A percentile compares a stretch with the other conserved stretches of the same genome.
These are phyloP conservation scores for Talaromyces marneffei DNA, from an alignment of 2,329 filamentous ascomycete species.

Conservation along the genomic window DNA sequence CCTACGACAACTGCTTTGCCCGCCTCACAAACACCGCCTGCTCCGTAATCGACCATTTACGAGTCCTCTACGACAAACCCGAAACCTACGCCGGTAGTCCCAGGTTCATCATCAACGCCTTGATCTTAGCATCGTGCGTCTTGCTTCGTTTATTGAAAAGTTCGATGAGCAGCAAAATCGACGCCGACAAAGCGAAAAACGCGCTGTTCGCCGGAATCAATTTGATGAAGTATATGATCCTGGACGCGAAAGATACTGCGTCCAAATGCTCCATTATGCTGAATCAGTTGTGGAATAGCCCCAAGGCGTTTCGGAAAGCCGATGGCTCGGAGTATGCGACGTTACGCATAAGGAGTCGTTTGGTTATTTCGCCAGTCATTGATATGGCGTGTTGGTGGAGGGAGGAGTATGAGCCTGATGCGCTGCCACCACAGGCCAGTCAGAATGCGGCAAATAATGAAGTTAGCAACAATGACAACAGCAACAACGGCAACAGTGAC, in stretches of 20 bases:
- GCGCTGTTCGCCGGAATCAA: conserved; percentile 35
- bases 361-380: conserved; percentile 33
- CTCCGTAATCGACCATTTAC: conserved; percentile 26
- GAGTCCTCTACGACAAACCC: conserved; percentile 20
- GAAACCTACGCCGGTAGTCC: conserved; percentile 22
- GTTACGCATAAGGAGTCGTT: conserved; percentile 36
- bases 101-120: conserved; percentile 24
- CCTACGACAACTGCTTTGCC: conserved; percentile 23
- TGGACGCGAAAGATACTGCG: conserved; percentile 32
- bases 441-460: not conserved
- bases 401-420: conserved; percentile 33
- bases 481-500: not conserved
- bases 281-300: conserved; percentile 38
- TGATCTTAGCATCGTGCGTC: conserved; percentile 28
- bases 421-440: not conserved
- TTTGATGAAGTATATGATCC: conserved; percentile 34
- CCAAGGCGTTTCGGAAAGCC: conserved; percentile 34
- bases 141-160: conserved; percentile 38
- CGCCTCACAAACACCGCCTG: conserved; percentile 27
- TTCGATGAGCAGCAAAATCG: conserved; percentile 24
- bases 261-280: conserved; percentile 30
- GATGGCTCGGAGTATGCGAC: conserved; percentile 32
- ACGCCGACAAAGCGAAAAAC: conserved; percentile 29
- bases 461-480: conserved; percentile 2
- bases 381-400: conserved; percentile 42